phyloP scores from a whole-genome alignment of 75 land plant genomes.

The Pinus albicaulis region DNA sequence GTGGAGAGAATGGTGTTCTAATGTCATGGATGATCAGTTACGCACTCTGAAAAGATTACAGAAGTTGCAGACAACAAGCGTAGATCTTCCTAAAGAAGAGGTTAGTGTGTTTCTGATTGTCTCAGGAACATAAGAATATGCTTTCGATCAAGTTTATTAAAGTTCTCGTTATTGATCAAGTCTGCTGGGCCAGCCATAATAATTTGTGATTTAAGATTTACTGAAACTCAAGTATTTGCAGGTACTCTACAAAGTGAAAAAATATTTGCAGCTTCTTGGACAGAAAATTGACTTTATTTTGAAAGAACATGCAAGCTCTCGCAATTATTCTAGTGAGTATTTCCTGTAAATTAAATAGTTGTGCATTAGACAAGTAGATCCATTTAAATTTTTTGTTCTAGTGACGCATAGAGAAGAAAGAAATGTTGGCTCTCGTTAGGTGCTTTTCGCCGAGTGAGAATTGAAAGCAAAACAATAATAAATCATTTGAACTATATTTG shows the following conservation, averaged over 20 bases:
- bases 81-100: constrained; percentile 91
- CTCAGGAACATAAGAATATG: no score
- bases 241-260: constrained; percentile 88
- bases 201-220: no score
- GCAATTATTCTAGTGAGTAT: constrained; percentile 79
- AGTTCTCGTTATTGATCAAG: no score
- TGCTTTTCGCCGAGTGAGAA: background rate
- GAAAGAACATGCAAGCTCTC: constrained; percentile 53
- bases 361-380: no score
- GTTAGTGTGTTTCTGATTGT: constrained; percentile 19
- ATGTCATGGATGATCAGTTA: constrained; percentile 72
- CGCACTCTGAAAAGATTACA: constrained; percentile 79
- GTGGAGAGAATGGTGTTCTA: constrained; percentile 98
- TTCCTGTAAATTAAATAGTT: background rate
- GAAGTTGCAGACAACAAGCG: constrained; percentile 78
- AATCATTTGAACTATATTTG: background rate
- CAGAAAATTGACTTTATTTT: constrained; percentile 81
- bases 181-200: no score
- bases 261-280: constrained; percentile 85
- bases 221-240: constrained; percentile 24
- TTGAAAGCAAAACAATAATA: background rate
- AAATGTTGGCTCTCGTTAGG: no score
- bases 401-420: no score
- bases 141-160: no score
- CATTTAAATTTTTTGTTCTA: no score